Evolutionary conservation across 257 asterid species (phyloP).

Genomic region (Solanum habrochaites): DNA sequence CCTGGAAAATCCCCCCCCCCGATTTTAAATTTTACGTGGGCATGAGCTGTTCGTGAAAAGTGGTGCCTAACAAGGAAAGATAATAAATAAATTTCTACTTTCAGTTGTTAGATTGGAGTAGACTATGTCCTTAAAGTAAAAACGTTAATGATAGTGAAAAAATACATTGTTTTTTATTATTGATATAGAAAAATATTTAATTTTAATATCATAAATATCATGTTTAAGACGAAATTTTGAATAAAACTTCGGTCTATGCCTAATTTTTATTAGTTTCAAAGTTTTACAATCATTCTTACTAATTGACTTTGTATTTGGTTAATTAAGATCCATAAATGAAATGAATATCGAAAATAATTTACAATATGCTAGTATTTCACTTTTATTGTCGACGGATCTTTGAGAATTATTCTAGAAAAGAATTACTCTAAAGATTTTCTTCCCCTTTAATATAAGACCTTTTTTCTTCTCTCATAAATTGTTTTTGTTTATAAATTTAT

Average conservation of each 20-base stretch:
- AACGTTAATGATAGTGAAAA: neutral
- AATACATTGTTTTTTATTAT: neutral
- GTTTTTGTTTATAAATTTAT: no score
- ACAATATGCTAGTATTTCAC: neutral
- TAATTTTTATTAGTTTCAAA: neutral
- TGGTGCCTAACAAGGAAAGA: neutral
- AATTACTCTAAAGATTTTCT: no score
- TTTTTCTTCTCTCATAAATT: neutral
- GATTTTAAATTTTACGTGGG: no score
- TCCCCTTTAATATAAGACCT: no score
- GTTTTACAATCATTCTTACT: neutral
- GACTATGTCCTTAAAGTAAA: neutral
- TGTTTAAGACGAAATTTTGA: neutral
- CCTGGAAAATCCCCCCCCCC: no score
- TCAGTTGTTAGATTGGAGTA: no score
- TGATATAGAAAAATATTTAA: neutral
- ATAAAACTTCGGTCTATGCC: neutral
- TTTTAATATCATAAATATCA: neutral
- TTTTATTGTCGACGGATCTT: no score
- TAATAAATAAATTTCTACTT: no score
- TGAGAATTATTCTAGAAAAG: no score
- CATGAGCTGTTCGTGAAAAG: no score
- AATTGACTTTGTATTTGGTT: no score
- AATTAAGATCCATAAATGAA: neutral
- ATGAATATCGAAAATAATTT: neutral